Evolutionary conservation across 1,284 basidiomycete genomes (phyloP), one percentile per base, ranked within the genome.

Genomic region (Trichosporon ovoides): DNA sequence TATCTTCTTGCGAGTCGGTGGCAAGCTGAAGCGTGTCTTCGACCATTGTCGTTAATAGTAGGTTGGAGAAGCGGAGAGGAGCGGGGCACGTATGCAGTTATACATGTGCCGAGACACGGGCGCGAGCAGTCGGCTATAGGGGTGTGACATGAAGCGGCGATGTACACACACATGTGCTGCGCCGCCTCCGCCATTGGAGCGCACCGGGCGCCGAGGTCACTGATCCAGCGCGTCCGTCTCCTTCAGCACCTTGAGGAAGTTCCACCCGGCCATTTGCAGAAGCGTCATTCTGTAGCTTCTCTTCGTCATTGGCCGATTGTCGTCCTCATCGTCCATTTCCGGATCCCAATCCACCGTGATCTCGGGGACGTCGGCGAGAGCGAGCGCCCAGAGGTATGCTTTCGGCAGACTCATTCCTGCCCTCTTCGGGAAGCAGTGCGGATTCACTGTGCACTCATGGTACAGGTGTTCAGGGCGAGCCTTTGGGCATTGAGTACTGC

Each of bases 171-270:
- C n/a, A n/a, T n/a, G n/a, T n/a, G n/a, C 19, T 22, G 22, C 7
- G 18, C 18, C 20, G 7, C 20, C 13, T 24, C 16, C 20, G 18
- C 40, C 22, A 22, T 13, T n/a, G n/a, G n/a, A 14, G 40, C 22
- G 40, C 5, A 4, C 19, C 20, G 20, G 20, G 40, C 20, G 22
- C 40, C 18, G 19, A 5, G 12, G 22, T 18, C 28, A 48, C 7
- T 48, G 22, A 16, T 48, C 22, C 16, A 48, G 24, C 22, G 43
- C 43, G 43, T 48, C 43, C 24, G 43, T 48, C 43, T 48, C 43
- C 43, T 48, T 48, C 43, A 48, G 43, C 43, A 22, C 43, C 43
- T 48, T 48, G 14, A 48, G 24, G 9, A 48, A 48, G 43, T 48
- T 48, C 43, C 43, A 48, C 24, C 43, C 43, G 7, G 43, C 43